phyloP scores from a whole-genome alignment of 768 basidiomycete genomes.

The Phanerochaete carnosa region DNA sequence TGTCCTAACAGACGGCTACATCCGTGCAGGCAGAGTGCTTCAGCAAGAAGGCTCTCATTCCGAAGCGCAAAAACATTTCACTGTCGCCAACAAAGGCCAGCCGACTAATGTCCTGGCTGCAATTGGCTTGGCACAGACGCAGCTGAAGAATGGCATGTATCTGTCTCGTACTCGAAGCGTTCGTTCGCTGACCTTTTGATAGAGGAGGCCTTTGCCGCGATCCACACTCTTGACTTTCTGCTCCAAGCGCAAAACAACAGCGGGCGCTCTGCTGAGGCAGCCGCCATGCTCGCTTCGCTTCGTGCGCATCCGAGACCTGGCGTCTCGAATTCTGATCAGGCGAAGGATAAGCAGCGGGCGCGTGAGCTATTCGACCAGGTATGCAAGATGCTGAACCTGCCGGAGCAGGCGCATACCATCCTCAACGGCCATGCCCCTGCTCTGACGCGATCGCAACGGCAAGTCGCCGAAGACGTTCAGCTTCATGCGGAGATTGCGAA shows the following conservation, averaged over 20 bases:
- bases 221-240: constrained; percentile 79
- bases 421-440: constrained; percentile 19
- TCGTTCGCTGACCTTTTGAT: background rate
- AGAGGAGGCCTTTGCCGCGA: constrained; percentile 85
- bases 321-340: constrained; percentile 67
- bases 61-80: constrained; percentile 72
- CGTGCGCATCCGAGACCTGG: constrained; percentile 81
- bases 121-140: constrained; percentile 84
- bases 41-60: constrained; percentile 65
- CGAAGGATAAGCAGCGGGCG: constrained; percentile 68
- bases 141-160: constrained; percentile 72
- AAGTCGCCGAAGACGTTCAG: constrained; percentile 74
- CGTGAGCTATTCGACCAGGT: constrained; percentile 82
- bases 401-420: constrained; percentile 48
- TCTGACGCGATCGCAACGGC: constrained; percentile 37
- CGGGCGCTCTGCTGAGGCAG: constrained; percentile 71
- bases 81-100: constrained; percentile 59
- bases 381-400: constrained; percentile 53
- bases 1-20: constrained; percentile 81
- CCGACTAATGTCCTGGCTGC: constrained; percentile 76
- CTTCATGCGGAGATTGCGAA: constrained; percentile 90
- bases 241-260: constrained; percentile 57
- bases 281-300: constrained; percentile 85
- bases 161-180: background rate
- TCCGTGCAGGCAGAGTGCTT: constrained; percentile 77